phyloP scores from a whole-genome alignment of 805 yeast species.

The Hagleromyces aurorensis region DNA sequence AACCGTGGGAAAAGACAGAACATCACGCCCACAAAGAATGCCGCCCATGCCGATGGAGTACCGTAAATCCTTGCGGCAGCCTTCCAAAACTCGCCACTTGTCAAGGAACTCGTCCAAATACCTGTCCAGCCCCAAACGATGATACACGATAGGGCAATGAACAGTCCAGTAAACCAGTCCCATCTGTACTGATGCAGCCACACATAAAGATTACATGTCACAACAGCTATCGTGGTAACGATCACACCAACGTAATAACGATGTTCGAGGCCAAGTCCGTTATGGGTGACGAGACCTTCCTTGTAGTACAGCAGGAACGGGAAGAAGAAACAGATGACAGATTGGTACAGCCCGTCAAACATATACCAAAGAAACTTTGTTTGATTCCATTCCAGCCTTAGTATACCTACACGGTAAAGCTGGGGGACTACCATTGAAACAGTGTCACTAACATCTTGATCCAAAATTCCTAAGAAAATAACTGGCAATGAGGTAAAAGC shows the following conservation, averaged over 20 bases:
- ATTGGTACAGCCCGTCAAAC: slow-evolving; percentile 72
- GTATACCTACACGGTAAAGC: slow-evolving; percentile 63
- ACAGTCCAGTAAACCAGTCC: slow-evolving; percentile 65
- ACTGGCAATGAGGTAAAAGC: slow-evolving; percentile 80
- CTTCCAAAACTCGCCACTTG: slow-evolving; percentile 55
- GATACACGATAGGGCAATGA: slow-evolving; percentile 50
- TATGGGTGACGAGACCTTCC: slow-evolving; percentile 38
- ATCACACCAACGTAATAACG: slow-evolving; percentile 64
- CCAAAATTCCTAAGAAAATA: slow-evolving; percentile 68
- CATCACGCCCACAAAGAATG: slow-evolving; percentile 54
- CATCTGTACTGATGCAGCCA: slow-evolving; percentile 65
- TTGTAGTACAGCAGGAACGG: slow-evolving; percentile 50
- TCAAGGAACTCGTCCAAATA: slow-evolving; percentile 54
- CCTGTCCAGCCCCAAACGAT: slow-evolving; percentile 73
- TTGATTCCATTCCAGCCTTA: slow-evolving; percentile 64
- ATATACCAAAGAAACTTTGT: slow-evolving; percentile 63
- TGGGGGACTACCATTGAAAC: slow-evolving; percentile 70
- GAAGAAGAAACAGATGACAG: slow-evolving; percentile 63
- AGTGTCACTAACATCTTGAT: slow-evolving; percentile 69
- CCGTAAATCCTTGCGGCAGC: slow-evolving; percentile 61
- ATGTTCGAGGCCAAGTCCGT: slow-evolving; percentile 58
- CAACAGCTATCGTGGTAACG: slow-evolving; percentile 58
- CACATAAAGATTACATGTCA: slow-evolving; percentile 60
- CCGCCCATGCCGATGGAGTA: slow-evolving; percentile 57
- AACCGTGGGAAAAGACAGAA: slow-evolving; percentile 64